Base-by-base conservation (phyloP, 2,329 filamentous ascomycete species). In the Fusarium mundagurra region DNA sequence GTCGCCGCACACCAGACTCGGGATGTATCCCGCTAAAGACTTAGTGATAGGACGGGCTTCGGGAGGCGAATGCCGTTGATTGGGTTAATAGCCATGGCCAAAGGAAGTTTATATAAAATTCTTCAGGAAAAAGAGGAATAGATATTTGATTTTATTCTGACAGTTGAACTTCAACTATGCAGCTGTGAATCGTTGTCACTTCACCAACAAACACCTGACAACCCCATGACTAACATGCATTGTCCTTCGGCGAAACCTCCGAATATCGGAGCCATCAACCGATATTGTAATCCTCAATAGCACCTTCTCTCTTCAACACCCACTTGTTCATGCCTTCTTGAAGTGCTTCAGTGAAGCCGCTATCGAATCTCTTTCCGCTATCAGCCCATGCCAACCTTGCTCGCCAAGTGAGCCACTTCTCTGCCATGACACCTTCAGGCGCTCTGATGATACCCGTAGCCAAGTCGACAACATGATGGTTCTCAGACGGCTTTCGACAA, bases 331-430 rank as follows among this genome's bases (percentile, higher is more conserved):
- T 80, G 1, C 85, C 86, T 24, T 82, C 73, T 41, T 77, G 69
- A 61, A 87, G 39, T 3, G 79, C 78, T 64, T 83, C 78, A 2
- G 73, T 63, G 71, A 87, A 84, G 4, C 69, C 75, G 2, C 61
- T 33, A 54, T 87, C 85, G 60, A 80, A 87, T 29, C 61, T 66
- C 67, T 75, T 80, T 7, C 84, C 85, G 34, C 77, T 80, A 13
- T 81, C 78, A 12, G 69, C 60, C 75, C 78, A 83, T 3, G 78
- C 81, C 16, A 84, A 36, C 64, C 80, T 78, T 27, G 84, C 82
- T 59, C 84, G 79, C 86, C 86, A 88, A 3, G 81, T 83, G 24
- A 88, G 67, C 86, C 86, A 88, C 13, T 82, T 78, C 70, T 85
- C 82, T 0, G 85, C 85, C 78, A 84, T 80, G 6, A 80, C 73